These are phyloP conservation scores for Geranomyces michiganensis DNA, from an alignment of 192 early-diverging fungal genomes.

Conservation along the genomic window DNA sequence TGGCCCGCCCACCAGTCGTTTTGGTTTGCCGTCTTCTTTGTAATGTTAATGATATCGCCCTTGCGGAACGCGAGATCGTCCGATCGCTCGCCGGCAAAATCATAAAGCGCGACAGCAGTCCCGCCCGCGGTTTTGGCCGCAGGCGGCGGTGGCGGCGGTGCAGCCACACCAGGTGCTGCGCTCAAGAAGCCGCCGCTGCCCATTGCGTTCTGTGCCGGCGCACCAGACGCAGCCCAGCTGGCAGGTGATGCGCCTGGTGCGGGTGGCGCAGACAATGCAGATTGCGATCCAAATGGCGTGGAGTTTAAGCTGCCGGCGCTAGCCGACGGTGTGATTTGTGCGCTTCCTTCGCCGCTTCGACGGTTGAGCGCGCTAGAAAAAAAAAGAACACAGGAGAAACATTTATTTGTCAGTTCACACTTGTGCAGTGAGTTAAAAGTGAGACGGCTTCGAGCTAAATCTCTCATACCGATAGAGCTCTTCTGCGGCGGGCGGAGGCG, in stretches of 20 bases:
- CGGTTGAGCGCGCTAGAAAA: slow-evolving; percentile 46
- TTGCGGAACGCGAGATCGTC: slow-evolving; percentile 62
- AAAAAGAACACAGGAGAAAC: neutral
- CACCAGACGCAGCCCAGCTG: too few relatives aligned
- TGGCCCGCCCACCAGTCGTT: slow-evolving; percentile 94
- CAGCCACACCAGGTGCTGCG: slow-evolving; percentile 1
- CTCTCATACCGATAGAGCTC: slow-evolving; percentile 64
- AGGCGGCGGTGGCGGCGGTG: slow-evolving; percentile 23
- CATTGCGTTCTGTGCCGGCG: neutral
- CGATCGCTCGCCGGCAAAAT: slow-evolving; percentile 60
- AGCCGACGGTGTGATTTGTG: slow-evolving; percentile 2
- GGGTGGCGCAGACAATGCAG: neutral
- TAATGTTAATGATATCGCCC: slow-evolving; percentile 63
- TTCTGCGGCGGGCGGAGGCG: slow-evolving; percentile 84
- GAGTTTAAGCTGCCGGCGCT: neutral
- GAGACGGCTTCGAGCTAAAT: neutral
- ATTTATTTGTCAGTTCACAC: too few relatives aligned
- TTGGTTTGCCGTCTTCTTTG: slow-evolving; percentile 66
- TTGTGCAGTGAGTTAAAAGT: neutral
- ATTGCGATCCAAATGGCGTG: neutral
- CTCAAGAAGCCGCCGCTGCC: neutral
- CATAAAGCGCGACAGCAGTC: slow-evolving; percentile 62
- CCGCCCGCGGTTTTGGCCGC: neutral
- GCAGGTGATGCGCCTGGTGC: neutral
- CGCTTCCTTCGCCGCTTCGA: slow-evolving; percentile 24